phyloP scores from a whole-genome alignment of 495 filamentous ascomycete genomes.

The Xylaria cubensis region DNA sequence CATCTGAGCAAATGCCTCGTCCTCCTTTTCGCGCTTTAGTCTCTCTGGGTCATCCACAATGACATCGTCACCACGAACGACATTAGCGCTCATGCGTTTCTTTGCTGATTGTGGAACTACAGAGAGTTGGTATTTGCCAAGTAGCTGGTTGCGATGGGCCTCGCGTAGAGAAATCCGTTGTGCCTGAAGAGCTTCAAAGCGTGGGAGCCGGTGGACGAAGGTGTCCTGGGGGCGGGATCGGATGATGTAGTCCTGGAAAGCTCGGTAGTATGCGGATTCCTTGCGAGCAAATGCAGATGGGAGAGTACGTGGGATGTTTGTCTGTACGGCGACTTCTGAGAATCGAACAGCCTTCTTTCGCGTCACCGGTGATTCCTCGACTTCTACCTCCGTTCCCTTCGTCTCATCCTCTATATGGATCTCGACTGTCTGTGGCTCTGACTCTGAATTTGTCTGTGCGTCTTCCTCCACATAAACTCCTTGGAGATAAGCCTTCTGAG shows the following conservation, averaged over 20 bases:
- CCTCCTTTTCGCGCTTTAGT: slow-evolving; percentile 76
- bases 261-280: slow-evolving; percentile 90
- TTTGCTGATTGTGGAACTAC: slow-evolving; percentile 62
- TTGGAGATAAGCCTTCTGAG: slow-evolving; percentile 78
- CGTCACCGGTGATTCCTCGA: slow-evolving; percentile 41
- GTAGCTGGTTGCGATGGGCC: slow-evolving; percentile 72
- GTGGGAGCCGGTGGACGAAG: slow-evolving; percentile 80
- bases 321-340: slow-evolving; percentile 61
- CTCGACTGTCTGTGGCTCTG: slow-evolving; percentile 37
- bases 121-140: slow-evolving; percentile 75
- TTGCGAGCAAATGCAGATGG: slow-evolving; percentile 58
- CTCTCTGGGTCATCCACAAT: slow-evolving; percentile 62
- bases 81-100: slow-evolving; percentile 65
- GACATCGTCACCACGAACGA: slow-evolving; percentile 62
- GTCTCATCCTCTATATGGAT: slow-evolving; percentile 32
- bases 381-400: slow-evolving; percentile 40
- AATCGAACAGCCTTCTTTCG: slow-evolving; percentile 77
- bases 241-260: slow-evolving; percentile 75
- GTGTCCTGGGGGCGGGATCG: slow-evolving; percentile 69
- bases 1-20: slow-evolving; percentile 79
- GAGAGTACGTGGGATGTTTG: slow-evolving; percentile 51
- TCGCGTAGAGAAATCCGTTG: slow-evolving; percentile 71
- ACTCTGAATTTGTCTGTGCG: slow-evolving; percentile 55
- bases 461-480: slow-evolving; percentile 56
- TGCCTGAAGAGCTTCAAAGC: slow-evolving; percentile 89